A percentile compares a stretch with the other conserved stretches of the same genome.
phyloP scores from a whole-genome alignment of 2,329 filamentous ascomycete genomes.

The Pseudogymnoascus sp. region DNA sequence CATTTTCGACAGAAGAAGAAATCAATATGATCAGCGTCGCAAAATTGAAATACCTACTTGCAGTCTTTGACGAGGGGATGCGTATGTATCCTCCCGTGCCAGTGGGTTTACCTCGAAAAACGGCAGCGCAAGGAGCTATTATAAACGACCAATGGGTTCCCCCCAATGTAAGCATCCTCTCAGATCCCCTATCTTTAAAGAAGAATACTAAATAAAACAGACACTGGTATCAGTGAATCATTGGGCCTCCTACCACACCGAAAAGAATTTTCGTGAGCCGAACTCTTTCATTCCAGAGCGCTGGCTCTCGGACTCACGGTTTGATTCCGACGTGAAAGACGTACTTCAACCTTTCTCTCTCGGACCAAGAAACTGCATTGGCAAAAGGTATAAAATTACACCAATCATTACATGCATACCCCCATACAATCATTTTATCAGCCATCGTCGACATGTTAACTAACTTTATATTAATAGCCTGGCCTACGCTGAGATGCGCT shows the following conservation, averaged over 20 bases:
- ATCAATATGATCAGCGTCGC: slow-evolving; percentile 9
- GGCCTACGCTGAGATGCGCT: slow-evolving; percentile 15
- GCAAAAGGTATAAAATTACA: neutral
- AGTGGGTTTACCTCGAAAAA: slow-evolving; percentile 11
- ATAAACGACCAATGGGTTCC: slow-evolving; percentile 16
- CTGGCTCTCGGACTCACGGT: slow-evolving; percentile 24
- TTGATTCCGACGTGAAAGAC: slow-evolving; percentile 23
- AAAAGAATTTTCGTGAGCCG: neutral
- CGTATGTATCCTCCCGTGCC: slow-evolving; percentile 25
- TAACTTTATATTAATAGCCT: slow-evolving; percentile 8
- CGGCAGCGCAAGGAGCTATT: slow-evolving; percentile 15
- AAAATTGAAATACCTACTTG: slow-evolving; percentile 27
- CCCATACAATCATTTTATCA: neutral
- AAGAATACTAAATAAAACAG: slow-evolving; percentile 13
- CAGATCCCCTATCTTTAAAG: neutral
- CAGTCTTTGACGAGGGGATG: slow-evolving; percentile 30
- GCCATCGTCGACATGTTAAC: neutral
- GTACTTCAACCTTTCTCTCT: slow-evolving; percentile 15
- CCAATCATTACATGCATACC: neutral
- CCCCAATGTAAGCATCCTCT: neutral
- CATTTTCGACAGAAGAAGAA: slow-evolving; percentile 28
- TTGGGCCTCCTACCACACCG: neutral
- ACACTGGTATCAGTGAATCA: neutral
- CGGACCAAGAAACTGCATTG: slow-evolving; percentile 16
- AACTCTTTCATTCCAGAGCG: slow-evolving; percentile 32